Evolutionary conservation across 2,329 filamentous ascomycete genomes (phyloP).

Genomic region (Passalora sequoiae): DNA sequence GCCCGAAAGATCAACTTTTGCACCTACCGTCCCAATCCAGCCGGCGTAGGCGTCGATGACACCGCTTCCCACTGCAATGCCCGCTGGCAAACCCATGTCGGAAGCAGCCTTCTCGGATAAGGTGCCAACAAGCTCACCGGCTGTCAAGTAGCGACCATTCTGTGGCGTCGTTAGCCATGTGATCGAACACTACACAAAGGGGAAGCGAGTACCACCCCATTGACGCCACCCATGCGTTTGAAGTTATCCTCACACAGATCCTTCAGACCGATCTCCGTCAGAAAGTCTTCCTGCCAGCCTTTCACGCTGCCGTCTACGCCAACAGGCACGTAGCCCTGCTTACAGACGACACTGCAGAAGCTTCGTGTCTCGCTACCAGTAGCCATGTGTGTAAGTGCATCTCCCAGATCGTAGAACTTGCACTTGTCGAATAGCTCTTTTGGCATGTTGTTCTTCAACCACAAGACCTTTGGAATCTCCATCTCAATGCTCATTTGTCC

Average conservation of each 20-base stretch:
- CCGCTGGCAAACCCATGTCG: slow-evolving; percentile 77
- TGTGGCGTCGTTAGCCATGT: slow-evolving; percentile 43
- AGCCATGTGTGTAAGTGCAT: slow-evolving; percentile 89
- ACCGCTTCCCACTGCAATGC: slow-evolving; percentile 88
- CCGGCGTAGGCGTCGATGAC: slow-evolving; percentile 98
- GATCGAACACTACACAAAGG: slow-evolving; percentile 4
- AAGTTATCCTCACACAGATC: slow-evolving; percentile 83
- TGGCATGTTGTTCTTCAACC: slow-evolving; percentile 98
- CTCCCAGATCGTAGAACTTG: slow-evolving; percentile 94
- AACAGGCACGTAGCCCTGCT: slow-evolving; percentile 95
- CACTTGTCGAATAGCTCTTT: slow-evolving; percentile 81
- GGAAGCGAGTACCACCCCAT: slow-evolving; percentile 69
- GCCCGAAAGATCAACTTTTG: slow-evolving; percentile 68
- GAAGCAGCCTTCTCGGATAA: slow-evolving; percentile 76
- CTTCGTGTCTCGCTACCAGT: slow-evolving; percentile 88
- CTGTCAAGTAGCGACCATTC: slow-evolving; percentile 88
- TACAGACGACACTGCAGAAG: slow-evolving; percentile 94
- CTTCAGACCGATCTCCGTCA: slow-evolving; percentile 76
- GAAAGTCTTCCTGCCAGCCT: slow-evolving; percentile 96
- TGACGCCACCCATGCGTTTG: slow-evolving; percentile 86
- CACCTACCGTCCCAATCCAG: slow-evolving; percentile 98
- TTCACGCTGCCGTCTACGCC: slow-evolving; percentile 95
- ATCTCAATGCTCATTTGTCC: slow-evolving; percentile 99
- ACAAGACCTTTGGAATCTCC: slow-evolving; percentile 97
- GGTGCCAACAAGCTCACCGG: slow-evolving; percentile 82